Base-by-base conservation (phyloP, 352 stramenopile genomes). In the Poterioochromonas sp. region DNA sequence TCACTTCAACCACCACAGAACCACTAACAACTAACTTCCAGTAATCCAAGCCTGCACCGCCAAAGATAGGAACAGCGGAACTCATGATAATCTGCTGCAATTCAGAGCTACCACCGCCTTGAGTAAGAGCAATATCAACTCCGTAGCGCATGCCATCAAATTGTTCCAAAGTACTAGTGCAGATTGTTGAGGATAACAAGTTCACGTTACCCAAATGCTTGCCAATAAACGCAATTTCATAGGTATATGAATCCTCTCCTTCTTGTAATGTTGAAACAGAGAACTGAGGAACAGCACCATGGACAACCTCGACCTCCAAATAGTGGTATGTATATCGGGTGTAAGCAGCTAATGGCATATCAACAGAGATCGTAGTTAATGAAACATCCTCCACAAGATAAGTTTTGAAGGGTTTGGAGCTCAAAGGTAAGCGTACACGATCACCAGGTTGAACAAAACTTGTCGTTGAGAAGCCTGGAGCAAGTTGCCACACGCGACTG, bases 211-310 rank as follows among this genome's bases (percentile, higher is more conserved):
- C 81, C 76, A 88, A 86, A 76, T 88, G 80, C 29, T 83, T 82
- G 22, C 82, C 85, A 15, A 80, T 83, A 79, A 91, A 91, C 76
- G 85, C 89, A 26, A 91, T 81, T 64, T 90, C 86, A 79, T 91
- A 90, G 15, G 79, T 83, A 80, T 84, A 89, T 64, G 87, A 85
- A 71, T 89, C 83, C 71, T 84, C 76, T 12, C 86, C 86, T 64
- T 84, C 39, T 51, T 82, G 79, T 32, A 83, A n/a, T 49, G 86
- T 82, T 32, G 85, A 41, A 26, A 85, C 76, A 62, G 83, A 74
- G 49, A 90, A 83, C 12, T 84, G 79, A 71, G 84, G 85, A 69
- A 81, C 77, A 5, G 82, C 85, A 70, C 83, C 85, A 32, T 63
- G 32, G 20, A 90, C 80, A 20, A 84, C 62, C 44, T 84, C 74